Base-by-base conservation (phyloP, 2,329 filamentous ascomycete genomes). In the Conoideocrella luteorostrata region DNA sequence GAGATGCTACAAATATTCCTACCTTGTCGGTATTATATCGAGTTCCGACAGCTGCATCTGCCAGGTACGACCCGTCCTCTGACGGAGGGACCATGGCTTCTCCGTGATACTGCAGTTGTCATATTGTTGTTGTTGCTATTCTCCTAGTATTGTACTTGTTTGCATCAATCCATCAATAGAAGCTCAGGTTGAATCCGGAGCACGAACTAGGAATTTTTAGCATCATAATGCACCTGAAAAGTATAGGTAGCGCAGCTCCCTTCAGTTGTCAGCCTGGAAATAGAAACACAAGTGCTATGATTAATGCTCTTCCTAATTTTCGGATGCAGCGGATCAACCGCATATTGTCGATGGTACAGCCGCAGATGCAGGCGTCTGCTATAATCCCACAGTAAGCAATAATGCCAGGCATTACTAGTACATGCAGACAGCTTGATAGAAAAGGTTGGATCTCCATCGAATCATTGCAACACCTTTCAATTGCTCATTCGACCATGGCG, bases 61-160 rank as follows among this genome's bases (percentile, higher is more conserved):
- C 21, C 29, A 12, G 18, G 29, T 11, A 33, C 15, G 22, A 22
- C 15, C 34, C 39, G 28, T 33, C 28, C n/a, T 24, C 13, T 13
- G 38, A 22, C n/a, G 11, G 11, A n/a, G n/a, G n/a, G n/a, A n/a
- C n/a, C n/a, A n/a, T n/a, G n/a, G n/a, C n/a, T n/a, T n/a, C n/a
- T n/a, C n/a, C n/a, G n/a, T n/a, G n/a, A n/a, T n/a, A n/a, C 28
- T 41, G 39, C 30, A 41, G 33, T 29, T 41, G 15, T 41, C 29
- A 24, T 29, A 33, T 41, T 29, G n/a, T 34, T 18, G 10, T 26
- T 20, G 20, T 20, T 29, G 32, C 18, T 33, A 20, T 36, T 30
- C 23, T n/a, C n/a, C n/a, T n/a, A n/a, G n/a, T n/a, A n/a, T n/a
- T n/a, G n/a, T n/a, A n/a, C n/a, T n/a, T n/a, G n/a, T n/a, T n/a